phyloP scores from a whole-genome alignment of 2,329 filamentous ascomycete species.

The Xylaria sp. region DNA sequence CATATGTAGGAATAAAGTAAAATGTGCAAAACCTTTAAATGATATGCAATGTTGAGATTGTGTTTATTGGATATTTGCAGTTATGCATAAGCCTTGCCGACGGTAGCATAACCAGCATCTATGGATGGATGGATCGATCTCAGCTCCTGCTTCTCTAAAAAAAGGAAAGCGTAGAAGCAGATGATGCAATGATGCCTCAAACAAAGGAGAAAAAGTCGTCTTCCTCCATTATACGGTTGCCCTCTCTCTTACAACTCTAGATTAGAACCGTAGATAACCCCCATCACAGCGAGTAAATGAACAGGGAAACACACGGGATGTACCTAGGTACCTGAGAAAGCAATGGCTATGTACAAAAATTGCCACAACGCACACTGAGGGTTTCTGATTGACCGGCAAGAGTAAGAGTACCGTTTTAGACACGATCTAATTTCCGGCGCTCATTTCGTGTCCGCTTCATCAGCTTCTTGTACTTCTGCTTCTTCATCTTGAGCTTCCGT shows the following conservation, averaged over 20 bases:
- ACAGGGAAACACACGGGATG: slow-evolving; percentile 7
- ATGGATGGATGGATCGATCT: slow-evolving; percentile 22
- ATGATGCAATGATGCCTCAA: slow-evolving; percentile 30
- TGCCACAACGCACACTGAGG: slow-evolving; percentile 10
- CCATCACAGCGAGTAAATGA: slow-evolving; percentile 12
- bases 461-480: slow-evolving; percentile 99
- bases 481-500: slow-evolving; percentile 99
- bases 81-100: slow-evolving; percentile 9
- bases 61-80: slow-evolving; percentile 16
- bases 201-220: slow-evolving; percentile 26
- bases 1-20: not conserved
- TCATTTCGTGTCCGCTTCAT: slow-evolving; percentile 90
- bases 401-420: slow-evolving; percentile 51
- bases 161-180: slow-evolving; percentile 15
- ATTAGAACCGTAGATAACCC: slow-evolving; percentile 38
- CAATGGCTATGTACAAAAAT: slow-evolving; percentile 33
- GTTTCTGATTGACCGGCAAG: not conserved
- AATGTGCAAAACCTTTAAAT: not conserved
- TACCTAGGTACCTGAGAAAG: slow-evolving; percentile 16
- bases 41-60: slow-evolving; percentile 33
- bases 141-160: slow-evolving; percentile 3
- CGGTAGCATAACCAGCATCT: slow-evolving; percentile 19
- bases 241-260: slow-evolving; percentile 37
- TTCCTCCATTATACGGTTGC: slow-evolving; percentile 23
- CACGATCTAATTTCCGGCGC: slow-evolving; percentile 83